Base-by-base conservation (phyloP, 169 alveolate genomes). In the Plasmodium falciparum region DNA sequence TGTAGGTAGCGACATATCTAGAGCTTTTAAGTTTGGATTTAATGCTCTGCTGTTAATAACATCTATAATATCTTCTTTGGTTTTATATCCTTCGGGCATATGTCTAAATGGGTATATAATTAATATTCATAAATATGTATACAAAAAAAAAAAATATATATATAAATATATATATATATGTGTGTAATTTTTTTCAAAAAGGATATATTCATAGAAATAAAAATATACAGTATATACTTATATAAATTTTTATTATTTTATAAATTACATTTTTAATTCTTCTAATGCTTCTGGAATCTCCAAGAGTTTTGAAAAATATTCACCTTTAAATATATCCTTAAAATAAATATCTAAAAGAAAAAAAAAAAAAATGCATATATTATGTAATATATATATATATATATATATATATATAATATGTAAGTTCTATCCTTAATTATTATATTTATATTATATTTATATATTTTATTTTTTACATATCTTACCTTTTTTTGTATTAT, bases 31-130 rank as follows among this genome's bases (percentile, higher is more conserved):
- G 17, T 72, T 69, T 15, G 88, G 39, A 29, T 70, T 72, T 66
- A 85, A 20, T n/a, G 74, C 43, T 59, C 88, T 69, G 26, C 72
- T 85, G 62, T 85, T 85, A 4, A 85, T 85, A 12, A 85, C 24
- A 15, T 72, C 86, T 66, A 71, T 8, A 50, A 85, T 72, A 59
- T 85, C 92, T n/a, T 71, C 17, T 52, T 85, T 85, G 66, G 11
- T 71, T 73, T 85, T 88, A 47, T 85, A 85, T 63, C 88, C 88
- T 45, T 39, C 54, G 3, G 92, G 92, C 92, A 85, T 85, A 15
- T 85, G 92, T 39, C 92, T 85, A 24, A 11, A 56, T 12, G 22
- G n/a, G n/a, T 29, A n/a, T 65, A 49, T 11, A 20, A n/a, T 5
- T 61, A 5, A 33, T 33, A 33, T 33, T 33, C 3, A 33, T 5